phyloP scores from a whole-genome alignment of 192 early-diverging fungal species.

The Coemansia sp. region DNA sequence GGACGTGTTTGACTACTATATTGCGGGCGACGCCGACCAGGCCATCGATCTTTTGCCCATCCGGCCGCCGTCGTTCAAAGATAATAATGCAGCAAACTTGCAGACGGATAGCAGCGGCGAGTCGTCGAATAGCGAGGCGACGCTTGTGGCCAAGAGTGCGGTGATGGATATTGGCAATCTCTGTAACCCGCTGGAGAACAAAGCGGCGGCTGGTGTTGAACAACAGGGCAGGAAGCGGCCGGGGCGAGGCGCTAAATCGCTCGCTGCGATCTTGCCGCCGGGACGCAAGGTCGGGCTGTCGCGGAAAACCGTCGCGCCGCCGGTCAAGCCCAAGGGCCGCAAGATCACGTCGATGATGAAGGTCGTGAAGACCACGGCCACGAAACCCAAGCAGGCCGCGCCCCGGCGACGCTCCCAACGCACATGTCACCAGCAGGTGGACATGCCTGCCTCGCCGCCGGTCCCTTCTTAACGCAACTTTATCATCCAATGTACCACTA shows the following conservation, averaged over 20 bases:
- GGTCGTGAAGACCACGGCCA: conserved; percentile 31
- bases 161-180: no score
- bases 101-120: no score
- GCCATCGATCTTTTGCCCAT: conserved; percentile 29
- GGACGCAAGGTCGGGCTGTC: background rate
- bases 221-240: no score
- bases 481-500: background rate
- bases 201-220: no score
- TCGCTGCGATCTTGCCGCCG: conserved; percentile 1
- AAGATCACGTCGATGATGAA: conserved; percentile 46
- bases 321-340: background rate
- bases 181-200: no score
- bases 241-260: no score
- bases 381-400: background rate
- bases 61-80: no score
- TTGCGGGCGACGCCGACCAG: conserved; percentile 45
- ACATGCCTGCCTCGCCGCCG: background rate
- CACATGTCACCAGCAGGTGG: background rate
- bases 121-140: no score
- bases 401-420: conserved; percentile 1
- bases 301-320: background rate
- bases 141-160: no score
- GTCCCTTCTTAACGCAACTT: background rate
- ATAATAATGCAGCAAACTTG: background rate
- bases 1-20: conserved; percentile 52